Conservation (phyloP, 179 eudicot species). For the Drosera spatulata region DNA sequence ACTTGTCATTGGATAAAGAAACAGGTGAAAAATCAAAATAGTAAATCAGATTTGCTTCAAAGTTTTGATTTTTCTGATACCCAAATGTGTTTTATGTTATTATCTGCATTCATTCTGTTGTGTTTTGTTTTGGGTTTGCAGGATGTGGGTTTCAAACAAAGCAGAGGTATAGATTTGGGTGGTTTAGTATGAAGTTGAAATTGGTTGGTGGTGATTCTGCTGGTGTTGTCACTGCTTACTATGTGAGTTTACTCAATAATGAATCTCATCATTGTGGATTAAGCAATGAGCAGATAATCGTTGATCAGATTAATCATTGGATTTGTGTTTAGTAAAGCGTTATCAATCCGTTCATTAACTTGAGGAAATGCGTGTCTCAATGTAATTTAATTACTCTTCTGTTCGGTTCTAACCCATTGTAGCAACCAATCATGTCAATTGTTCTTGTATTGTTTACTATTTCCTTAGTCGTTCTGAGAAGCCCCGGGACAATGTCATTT, state of each 20-base stretch:
- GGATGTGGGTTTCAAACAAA: slow-evolving; percentile 94
- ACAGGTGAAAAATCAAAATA: slow-evolving; percentile 33
- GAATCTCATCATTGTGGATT: neutral
- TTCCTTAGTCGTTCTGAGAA: too few relatives aligned
- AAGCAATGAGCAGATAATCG: too few relatives aligned
- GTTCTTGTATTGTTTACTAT: too few relatives aligned
- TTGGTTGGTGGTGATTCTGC: slow-evolving; percentile 89
- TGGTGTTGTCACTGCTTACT: slow-evolving; percentile 93
- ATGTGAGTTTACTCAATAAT: slow-evolving; percentile 34
- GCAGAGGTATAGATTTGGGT: slow-evolving; percentile 85
- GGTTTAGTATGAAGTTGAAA: slow-evolving; percentile 97
- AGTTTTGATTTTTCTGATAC: neutral
- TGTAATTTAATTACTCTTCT: too few relatives aligned
- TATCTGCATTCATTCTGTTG: neutral
- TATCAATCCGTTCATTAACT: too few relatives aligned
- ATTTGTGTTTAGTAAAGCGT: too few relatives aligned
- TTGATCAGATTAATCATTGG: too few relatives aligned
- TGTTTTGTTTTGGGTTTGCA: slow-evolving; percentile 12
- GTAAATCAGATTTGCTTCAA: neutral
- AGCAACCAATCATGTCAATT: too few relatives aligned
- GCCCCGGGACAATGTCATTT: too few relatives aligned
- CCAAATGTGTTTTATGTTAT: neutral
- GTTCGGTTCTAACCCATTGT: too few relatives aligned
- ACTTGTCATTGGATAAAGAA: slow-evolving; percentile 48
- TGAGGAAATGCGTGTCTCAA: too few relatives aligned